Percentiles rank a stretch among this genome's conserved stretches.
Conservation (phyloP, 1,139 yeast species). For the Komagataea norvegica region DNA sequence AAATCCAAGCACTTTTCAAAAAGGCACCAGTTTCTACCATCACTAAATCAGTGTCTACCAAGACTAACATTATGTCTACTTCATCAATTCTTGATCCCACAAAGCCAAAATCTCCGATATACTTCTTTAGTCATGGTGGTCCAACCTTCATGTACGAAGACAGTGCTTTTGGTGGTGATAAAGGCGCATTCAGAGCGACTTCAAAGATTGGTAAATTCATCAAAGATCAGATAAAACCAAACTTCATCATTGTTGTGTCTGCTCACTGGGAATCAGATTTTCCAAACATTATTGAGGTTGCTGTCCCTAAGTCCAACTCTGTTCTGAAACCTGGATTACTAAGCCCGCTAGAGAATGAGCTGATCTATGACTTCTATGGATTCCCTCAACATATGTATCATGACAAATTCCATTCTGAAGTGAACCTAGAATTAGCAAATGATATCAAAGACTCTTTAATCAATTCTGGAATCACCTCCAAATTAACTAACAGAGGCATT, state of each 20-base stretch:
- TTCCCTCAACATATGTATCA: slow-evolving; percentile 62
- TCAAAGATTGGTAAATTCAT: slow-evolving; percentile 48
- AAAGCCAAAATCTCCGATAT: slow-evolving; percentile 42
- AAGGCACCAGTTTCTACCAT: slow-evolving; percentile 5
- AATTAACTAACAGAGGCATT: slow-evolving; percentile 50
- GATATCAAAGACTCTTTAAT: slow-evolving; percentile 40
- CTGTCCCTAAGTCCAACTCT: slow-evolving; percentile 32
- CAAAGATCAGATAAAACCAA: slow-evolving; percentile 48
- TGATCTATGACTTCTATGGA: slow-evolving; percentile 71
- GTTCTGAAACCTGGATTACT: neutral
- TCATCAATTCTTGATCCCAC: slow-evolving; percentile 12
- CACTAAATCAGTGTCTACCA: neutral
- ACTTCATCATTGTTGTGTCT: slow-evolving; percentile 58
- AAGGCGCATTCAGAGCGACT: slow-evolving; percentile 56
- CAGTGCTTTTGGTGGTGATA: slow-evolving; percentile 39
- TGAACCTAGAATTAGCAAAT: slow-evolving; percentile 40
- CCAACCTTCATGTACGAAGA: slow-evolving; percentile 63
- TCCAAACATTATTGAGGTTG: slow-evolving; percentile 43
- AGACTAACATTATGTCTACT: neutral
- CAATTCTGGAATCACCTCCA: slow-evolving; percentile 41
- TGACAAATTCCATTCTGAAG: slow-evolving; percentile 52
- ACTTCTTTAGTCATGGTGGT: slow-evolving; percentile 73
- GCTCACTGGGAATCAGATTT: slow-evolving; percentile 69
- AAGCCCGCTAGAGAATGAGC: slow-evolving; percentile 24
- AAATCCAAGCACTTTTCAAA: slow-evolving; percentile 6